phyloP scores from a whole-genome alignment of 1,284 basidiomycete genomes.

The Mycena citricolor region DNA sequence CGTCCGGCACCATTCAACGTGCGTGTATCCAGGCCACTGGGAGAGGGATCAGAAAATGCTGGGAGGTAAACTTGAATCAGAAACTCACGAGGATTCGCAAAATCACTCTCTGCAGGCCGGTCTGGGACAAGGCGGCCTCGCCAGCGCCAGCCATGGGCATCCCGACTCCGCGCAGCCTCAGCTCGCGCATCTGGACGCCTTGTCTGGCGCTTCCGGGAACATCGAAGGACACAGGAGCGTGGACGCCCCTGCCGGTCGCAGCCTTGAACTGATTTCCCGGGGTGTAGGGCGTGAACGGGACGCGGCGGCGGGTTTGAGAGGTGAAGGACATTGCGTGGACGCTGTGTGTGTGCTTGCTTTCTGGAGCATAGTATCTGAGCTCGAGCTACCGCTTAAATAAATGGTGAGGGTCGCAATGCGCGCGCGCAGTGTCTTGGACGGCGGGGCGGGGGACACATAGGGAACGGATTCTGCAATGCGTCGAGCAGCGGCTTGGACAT shows the following conservation, averaged over 20 bases:
- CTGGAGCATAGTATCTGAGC: too few relatives aligned
- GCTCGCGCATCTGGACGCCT: slow-evolving; percentile 15
- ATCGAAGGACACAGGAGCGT: slow-evolving; percentile 8
- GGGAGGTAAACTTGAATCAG: too few relatives aligned
- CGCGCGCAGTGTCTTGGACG: too few relatives aligned
- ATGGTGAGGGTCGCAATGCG: too few relatives aligned
- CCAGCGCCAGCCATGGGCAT: slow-evolving; percentile 9
- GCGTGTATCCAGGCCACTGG: slow-evolving; percentile 19
- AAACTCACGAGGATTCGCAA: slow-evolving; percentile 13
- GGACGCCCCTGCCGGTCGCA: background rate
- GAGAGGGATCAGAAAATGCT: background rate
- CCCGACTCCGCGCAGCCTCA: background rate
- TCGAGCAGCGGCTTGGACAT: too few relatives aligned
- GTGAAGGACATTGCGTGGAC: too few relatives aligned
- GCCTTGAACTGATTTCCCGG: slow-evolving; percentile 3
- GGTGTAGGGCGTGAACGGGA: slow-evolving; percentile 1
- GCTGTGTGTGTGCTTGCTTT: too few relatives aligned
- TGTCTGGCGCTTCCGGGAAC: slow-evolving; percentile 8
- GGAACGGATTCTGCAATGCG: too few relatives aligned
- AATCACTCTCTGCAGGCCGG: slow-evolving; percentile 7
- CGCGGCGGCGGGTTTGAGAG: slow-evolving; percentile 3
- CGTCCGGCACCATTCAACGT: slow-evolving; percentile 17
- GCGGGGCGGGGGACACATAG: too few relatives aligned
- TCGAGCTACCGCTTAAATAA: too few relatives aligned
- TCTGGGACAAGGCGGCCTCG: slow-evolving; percentile 5